Evolutionary conservation across 768 basidiomycete genomes (phyloP), one percentile per base, ranked within the genome.

Genomic region (Agaricus subrufescens): DNA sequence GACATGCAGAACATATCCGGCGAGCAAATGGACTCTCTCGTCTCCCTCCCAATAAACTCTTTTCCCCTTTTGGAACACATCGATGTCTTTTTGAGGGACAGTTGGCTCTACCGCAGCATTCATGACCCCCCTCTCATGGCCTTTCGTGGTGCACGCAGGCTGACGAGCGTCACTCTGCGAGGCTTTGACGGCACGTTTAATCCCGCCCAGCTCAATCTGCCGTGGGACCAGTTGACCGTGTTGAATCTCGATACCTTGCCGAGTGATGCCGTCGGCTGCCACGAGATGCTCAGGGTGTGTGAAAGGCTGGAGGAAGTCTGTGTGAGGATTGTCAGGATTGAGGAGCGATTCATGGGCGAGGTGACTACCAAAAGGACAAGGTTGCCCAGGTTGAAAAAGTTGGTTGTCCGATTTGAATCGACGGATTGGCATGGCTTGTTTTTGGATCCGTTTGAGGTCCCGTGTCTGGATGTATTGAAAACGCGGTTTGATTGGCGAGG

Each of bases 211-310:
- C 55, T 62, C 37, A 37, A 50, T 34, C 52, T 64, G 11, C 61
- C 63, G 14, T 64, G 61, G 63, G 53, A 58, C 19, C 56, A 54
- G 19, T 54, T 64, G n/a, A 56, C 58, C 50, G 52, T 54, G 3
- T 57, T 64, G 38, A 55, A 56, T 39, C 11, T 50, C 14, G 55
- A 56, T 50, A 56, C 55, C 19, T 37, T 56, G 8, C 55, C 43
- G 4, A 50, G 55, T 50, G 49, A 50, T 46, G 42, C 55, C 5
- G 15, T 50, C n/a, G 55, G 55, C 10, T 56, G 55, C 38, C 55
- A 56, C 29, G 55, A 48, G 26, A 50, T 56, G 55, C 38, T 56
- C 25, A 50, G 31, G 15, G 31, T 50, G 26, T 56, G 55, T 44
- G 8, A 31, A 0, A 19, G 34, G 23, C 38, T 56, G 2, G 19